Conservation (phyloP, 768 basidiomycete species). For the Pisolithus microcarpus region DNA sequence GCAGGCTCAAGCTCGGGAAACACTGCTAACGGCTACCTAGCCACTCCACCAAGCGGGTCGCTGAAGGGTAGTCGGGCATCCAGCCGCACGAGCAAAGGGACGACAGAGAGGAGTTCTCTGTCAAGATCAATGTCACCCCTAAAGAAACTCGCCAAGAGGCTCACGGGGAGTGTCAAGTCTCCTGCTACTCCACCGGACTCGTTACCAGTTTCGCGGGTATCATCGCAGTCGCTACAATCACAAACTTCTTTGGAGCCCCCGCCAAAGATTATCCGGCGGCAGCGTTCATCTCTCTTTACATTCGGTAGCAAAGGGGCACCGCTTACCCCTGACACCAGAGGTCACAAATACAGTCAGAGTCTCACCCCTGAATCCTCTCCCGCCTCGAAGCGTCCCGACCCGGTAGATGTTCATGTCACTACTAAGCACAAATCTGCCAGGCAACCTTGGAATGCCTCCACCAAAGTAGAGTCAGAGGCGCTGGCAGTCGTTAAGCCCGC, state of each 20-base stretch:
- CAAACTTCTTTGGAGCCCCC: constrained; percentile 54
- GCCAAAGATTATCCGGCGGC: constrained; percentile 35
- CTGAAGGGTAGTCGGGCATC: constrained; percentile 34
- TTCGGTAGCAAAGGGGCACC: constrained; percentile 39
- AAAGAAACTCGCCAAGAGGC: constrained; percentile 65
- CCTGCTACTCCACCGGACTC: constrained; percentile 39
- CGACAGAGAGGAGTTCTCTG: constrained; percentile 44
- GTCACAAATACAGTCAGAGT: constrained; percentile 66
- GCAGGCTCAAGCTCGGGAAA: constrained; percentile 59
- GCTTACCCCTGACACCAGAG: constrained; percentile 44
- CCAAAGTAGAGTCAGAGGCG: constrained; percentile 56
- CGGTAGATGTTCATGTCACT: constrained; percentile 32
- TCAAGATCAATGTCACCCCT: constrained; percentile 78
- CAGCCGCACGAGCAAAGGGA: constrained; percentile 26
- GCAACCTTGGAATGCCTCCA: constrained; percentile 77
- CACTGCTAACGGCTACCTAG: constrained; percentile 54
- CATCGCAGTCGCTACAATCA: constrained; percentile 13
- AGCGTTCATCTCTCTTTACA: constrained; percentile 57
- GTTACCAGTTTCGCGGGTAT: constrained; percentile 38
- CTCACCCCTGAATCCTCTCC: constrained; percentile 67
- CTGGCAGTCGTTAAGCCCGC: constrained; percentile 40
- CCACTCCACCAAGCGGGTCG: constrained; percentile 50
- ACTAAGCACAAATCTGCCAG: constrained; percentile 35
- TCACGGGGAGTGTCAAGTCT: constrained; percentile 44
- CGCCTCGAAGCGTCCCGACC: constrained; percentile 25